A percentile compares a stretch with the other conserved stretches of the same genome.
Conservation (phyloP, 805 yeast genomes). For the Starmerella floris region DNA sequence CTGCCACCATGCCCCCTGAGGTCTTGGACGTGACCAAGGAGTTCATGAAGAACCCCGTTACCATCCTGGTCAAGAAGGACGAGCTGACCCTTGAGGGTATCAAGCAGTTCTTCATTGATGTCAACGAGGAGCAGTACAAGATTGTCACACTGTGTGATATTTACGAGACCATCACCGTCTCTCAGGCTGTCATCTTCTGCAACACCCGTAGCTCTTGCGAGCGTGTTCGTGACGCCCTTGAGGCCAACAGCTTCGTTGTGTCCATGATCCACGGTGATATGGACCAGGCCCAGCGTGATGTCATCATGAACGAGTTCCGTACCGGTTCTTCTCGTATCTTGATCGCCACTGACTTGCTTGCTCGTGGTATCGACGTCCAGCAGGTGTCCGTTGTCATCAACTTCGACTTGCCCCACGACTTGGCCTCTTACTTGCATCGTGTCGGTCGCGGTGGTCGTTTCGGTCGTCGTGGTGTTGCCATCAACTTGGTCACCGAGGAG, state of each 20-base stretch:
- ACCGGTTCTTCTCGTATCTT: constrained; percentile 85
- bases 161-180: constrained; percentile 87
- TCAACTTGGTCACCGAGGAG: constrained; percentile 75
- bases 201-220: constrained; percentile 92
- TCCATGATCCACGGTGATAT: constrained; percentile 93
- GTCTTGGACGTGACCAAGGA: constrained; percentile 82
- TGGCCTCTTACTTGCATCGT: constrained; percentile 92
- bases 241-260: constrained; percentile 74
- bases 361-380: constrained; percentile 96
- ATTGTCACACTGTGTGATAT: constrained; percentile 88
- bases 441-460: constrained; percentile 98
- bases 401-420: constrained; percentile 80
- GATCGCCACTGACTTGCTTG: constrained; percentile 89
- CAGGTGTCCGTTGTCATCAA: constrained; percentile 90
- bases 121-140: constrained; percentile 87
- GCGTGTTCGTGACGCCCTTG: constrained; percentile 63
- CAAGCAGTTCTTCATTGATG: constrained; percentile 80
- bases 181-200: constrained; percentile 96
- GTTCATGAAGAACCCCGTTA: constrained; percentile 89
- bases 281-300: constrained; percentile 86
- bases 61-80: constrained; percentile 88
- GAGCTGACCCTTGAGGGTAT: constrained; percentile 93
- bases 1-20: constrained; percentile 90
- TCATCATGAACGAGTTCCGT: constrained; percentile 91
- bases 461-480: constrained; percentile 97